Evolutionary conservation across 2,329 filamentous ascomycete genomes (phyloP).

Genomic region (Rhinocladiella mackenziei): DNA sequence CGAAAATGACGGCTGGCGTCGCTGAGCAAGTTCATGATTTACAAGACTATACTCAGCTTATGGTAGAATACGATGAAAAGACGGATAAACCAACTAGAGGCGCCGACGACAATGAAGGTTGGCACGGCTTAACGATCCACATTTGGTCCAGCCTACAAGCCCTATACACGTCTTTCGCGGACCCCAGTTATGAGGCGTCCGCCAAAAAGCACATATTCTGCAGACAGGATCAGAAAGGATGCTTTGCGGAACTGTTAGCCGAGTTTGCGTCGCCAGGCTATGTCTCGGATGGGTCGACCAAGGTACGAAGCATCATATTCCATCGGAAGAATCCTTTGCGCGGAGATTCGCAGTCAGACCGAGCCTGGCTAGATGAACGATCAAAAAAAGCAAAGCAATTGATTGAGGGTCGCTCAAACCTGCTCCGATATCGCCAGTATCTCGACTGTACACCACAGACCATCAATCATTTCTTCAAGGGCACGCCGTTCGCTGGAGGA

Average conservation of each 20-base stretch:
- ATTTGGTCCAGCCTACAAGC: constrained; percentile 3
- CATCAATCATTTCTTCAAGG: constrained; percentile 1
- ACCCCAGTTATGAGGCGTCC: constrained; percentile 1
- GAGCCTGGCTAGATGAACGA: background rate
- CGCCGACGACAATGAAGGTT: constrained; percentile 3
- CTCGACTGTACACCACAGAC: constrained; percentile 2
- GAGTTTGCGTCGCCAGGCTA: background rate
- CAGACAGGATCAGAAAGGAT: constrained; percentile 4
- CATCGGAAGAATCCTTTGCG: background rate
- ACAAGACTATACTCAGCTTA: constrained; percentile 6
- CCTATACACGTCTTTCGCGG: constrained; percentile 3
- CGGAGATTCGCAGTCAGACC: background rate
- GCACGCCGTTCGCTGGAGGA: constrained; percentile 2
- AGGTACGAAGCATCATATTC: constrained; percentile 2
- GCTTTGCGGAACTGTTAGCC: background rate
- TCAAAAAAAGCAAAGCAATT: background rate
- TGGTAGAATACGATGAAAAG: background rate
- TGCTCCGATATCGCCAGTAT: constrained; percentile 4
- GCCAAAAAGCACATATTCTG: constrained; percentile 1
- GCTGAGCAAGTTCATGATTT: constrained; percentile 1
- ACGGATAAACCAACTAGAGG: background rate
- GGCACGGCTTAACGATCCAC: constrained; percentile 7
- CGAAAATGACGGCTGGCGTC: constrained; percentile 4
- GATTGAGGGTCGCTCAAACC: background rate
- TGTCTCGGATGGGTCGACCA: constrained; percentile 1